Evolutionary conservation across 148 eudicot species (phyloP), one percentile per base, ranked within the genome.

Genomic region (Vaccinium macrocarpon): DNA sequence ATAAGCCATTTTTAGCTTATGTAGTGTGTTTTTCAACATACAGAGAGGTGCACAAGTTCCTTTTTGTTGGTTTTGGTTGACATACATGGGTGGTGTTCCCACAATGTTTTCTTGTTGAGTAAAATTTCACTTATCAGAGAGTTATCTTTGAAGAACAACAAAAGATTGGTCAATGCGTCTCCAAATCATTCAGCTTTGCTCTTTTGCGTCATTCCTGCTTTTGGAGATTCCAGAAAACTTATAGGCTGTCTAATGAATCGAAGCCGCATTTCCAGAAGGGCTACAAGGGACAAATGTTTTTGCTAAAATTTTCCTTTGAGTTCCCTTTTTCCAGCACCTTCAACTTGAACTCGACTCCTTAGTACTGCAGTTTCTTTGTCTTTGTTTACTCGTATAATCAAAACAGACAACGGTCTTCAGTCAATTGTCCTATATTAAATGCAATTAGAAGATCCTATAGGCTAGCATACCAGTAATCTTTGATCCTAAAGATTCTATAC

Each of bases 81-180:
- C 13, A 9, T 52, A 10, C 14, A 52, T 12, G 38, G 6, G 29
- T 68, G 38, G 18, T 68, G 13, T 3, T 68, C 16, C 14, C 73
- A 25, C 73, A 27, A 25, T 27, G 38, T 68, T 27, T 25, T 23
- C 32, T 68, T 68, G 73, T 62, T 13, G 18, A 27, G 18, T 27
- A 68, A 27, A 62, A 68, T 4, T 68, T 25, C 29, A 64, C 71
- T 25, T 25, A 11, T 64, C 71, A 64, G 25, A 64, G 50, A 38
- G 77, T 74, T 42, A 64, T 72, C 76, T 71, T 66, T 71, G 76
- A 29, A 16, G 78, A 74, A 74, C 12, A 42, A 19, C 50, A 75
- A 75, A 75, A 46, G 13, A 46, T 21, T 42, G 78, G 29, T 16
- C 76, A 72, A 3, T 46, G 25, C 48, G 25, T 75, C 52, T 75